Conservation (phyloP, 768 basidiomycete genomes). For the Mycena alexandri region DNA sequence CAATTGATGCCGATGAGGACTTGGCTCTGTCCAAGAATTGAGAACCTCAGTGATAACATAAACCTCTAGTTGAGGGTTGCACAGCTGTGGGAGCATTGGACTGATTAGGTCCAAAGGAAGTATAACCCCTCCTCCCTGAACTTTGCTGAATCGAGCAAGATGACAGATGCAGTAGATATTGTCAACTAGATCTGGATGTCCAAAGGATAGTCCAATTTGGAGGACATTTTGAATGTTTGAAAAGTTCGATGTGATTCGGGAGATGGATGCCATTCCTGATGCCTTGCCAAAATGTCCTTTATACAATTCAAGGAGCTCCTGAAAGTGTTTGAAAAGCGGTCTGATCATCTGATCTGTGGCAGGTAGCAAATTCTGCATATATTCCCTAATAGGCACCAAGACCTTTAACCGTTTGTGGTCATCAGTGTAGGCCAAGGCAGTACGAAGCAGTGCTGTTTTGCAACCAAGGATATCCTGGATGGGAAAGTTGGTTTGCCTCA, state of each 20-base stretch:
- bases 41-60: not conserved
- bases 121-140: not conserved
- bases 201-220: not conserved
- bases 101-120: not conserved
- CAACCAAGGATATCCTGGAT: no score
- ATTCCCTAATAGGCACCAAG: no score
- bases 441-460: no score
- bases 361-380: no score
- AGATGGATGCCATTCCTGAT: not conserved
- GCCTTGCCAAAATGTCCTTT: no score
- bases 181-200: not conserved
- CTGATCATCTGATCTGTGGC: no score
- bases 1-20: no score
- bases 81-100: not conserved
- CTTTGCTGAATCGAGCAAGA: not conserved
- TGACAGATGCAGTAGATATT: not conserved
- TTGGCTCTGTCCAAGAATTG: not conserved
- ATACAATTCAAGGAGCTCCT: no score
- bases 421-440: no score
- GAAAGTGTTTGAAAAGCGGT: no score
- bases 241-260: not conserved
- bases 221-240: not conserved
- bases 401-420: no score
- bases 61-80: not conserved
- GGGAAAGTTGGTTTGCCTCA: no score